Base-by-base conservation (phyloP, 2,329 filamentous ascomycete species). In the Xylaria sp. region DNA sequence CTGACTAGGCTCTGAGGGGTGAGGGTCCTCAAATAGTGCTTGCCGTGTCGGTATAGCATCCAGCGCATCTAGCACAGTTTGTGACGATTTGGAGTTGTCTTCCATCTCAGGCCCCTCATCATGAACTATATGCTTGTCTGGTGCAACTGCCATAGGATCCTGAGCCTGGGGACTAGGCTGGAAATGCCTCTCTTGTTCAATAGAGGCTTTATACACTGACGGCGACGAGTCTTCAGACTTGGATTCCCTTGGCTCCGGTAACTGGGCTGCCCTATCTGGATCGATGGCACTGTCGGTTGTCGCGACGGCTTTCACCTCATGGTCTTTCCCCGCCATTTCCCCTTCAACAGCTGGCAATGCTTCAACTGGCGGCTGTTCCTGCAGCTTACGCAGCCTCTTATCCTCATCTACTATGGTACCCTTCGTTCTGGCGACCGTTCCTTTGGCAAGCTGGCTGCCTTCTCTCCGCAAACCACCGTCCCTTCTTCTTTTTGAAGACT, bases 381-480 rank as follows among this genome's bases (percentile, higher is more conserved):
- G 73, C 4, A 58, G 57, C 17, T 61, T 61, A 49, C 54, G 71
- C 62, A 65, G 71, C 59, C 68, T 72, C 71, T 74, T 75, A 70
- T 69, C 63, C 11, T 70, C 71, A 68, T 83, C 80, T 5, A 88
- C 78, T 6, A 82, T 81, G 2, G 85, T 83, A 3, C 84, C 87
- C 65, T 80, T 84, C 1, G 83, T 79, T 73, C 85, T 83, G 11
- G 82, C 82, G 73, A 89, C 81, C 10, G 85, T 87, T 13, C 87
- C 88, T 67, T 86, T 84, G 3, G 83, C 77, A 9, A 85, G 77
- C 68, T 86, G 82, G 2, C 82, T 82, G 9, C 84, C 84, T 57
- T 79, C 80, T 66, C 78, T 80, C n/a, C 80, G 76, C 9, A 79
- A 59, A 0, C 75, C 66, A 7, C 38, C 38, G n/a, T 74, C 61